Conservation (phyloP, 805 yeast genomes). For the Grigorovia jiainica region DNA sequence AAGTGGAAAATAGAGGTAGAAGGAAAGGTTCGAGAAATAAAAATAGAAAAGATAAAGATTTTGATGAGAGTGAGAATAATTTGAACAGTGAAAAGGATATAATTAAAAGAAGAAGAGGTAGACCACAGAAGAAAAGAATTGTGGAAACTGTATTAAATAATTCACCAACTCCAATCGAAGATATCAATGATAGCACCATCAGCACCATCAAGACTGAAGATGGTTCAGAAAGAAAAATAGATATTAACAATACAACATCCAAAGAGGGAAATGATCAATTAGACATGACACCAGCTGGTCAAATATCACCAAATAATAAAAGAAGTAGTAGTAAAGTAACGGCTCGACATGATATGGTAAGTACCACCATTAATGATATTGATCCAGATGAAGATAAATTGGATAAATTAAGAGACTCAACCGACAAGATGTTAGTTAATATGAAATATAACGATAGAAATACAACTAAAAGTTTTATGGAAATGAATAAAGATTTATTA, state of each 20-base stretch:
- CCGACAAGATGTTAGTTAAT: conserved; percentile 28
- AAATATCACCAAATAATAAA: too few species aligned
- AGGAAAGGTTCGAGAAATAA: background rate
- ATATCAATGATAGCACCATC: background rate
- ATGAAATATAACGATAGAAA: conserved; percentile 29
- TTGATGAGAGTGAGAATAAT: background rate
- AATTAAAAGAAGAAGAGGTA: conserved; percentile 24
- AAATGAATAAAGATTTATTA: conserved; percentile 24
- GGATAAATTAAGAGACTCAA: conserved; percentile 24
- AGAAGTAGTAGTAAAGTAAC: too few species aligned
- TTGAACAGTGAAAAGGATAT: background rate
- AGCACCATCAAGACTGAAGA: background rate
- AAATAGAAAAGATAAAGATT: background rate
- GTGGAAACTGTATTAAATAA: conserved; percentile 20
- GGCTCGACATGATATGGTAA: background rate
- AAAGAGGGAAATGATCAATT: too few species aligned
- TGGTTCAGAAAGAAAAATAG: background rate
- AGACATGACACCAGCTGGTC: too few species aligned
- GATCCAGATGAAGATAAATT: conserved; percentile 19
- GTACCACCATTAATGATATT: background rate
- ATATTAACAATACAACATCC: background rate
- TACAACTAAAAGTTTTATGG: conserved; percentile 27
- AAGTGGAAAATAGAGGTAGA: too few species aligned
- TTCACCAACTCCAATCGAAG: conserved; percentile 1
- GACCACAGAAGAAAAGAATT: conserved; percentile 28